phyloP scores from a whole-genome alignment of 2,329 filamentous ascomycete species.

The Tolypocladium guangdongense region DNA sequence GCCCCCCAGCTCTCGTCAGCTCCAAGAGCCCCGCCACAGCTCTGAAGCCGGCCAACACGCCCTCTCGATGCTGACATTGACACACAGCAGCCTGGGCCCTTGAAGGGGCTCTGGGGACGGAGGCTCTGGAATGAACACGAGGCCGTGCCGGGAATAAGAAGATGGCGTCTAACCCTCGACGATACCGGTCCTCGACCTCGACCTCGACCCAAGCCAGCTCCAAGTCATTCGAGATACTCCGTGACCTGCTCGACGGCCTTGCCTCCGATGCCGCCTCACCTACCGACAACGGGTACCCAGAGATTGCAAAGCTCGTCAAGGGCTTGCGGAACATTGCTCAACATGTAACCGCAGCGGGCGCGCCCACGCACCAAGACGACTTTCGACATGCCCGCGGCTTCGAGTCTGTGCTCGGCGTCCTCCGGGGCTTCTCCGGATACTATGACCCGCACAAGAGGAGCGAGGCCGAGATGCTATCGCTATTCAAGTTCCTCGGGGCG shows the following conservation, averaged over 20 bases:
- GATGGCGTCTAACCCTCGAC: constrained; percentile 42
- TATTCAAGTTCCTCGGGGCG: constrained; percentile 60
- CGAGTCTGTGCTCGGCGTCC: constrained; percentile 56
- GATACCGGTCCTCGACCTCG: constrained; percentile 55
- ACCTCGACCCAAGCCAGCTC: constrained; percentile 48
- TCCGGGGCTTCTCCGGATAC: constrained; percentile 62
- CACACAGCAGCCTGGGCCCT: constrained; percentile 23
- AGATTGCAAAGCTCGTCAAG: constrained; percentile 37
- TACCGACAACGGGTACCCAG: constrained; percentile 32
- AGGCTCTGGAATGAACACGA: constrained; percentile 8
- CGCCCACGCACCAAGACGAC: constrained; percentile 56
- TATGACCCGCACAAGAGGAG: constrained; percentile 58
- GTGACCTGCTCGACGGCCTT: constrained; percentile 40
- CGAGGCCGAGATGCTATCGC: constrained; percentile 48
- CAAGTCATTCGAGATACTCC: constrained; percentile 50
- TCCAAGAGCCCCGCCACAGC: constrained; percentile 15
- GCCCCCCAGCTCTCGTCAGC: constrained; percentile 1
- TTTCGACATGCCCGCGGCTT: constrained; percentile 78
- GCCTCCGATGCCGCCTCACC: constrained; percentile 20
- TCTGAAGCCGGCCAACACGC: constrained; percentile 7
- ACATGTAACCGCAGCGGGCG: constrained; percentile 37
- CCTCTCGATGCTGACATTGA: constrained; percentile 23
- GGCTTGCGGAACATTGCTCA: constrained; percentile 57
- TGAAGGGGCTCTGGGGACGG: constrained; percentile 22
- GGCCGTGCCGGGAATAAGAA: constrained; percentile 13